Evolutionary conservation across 164 flowering plant genomes (phyloP).

Genomic region (Berberis thunbergii): DNA sequence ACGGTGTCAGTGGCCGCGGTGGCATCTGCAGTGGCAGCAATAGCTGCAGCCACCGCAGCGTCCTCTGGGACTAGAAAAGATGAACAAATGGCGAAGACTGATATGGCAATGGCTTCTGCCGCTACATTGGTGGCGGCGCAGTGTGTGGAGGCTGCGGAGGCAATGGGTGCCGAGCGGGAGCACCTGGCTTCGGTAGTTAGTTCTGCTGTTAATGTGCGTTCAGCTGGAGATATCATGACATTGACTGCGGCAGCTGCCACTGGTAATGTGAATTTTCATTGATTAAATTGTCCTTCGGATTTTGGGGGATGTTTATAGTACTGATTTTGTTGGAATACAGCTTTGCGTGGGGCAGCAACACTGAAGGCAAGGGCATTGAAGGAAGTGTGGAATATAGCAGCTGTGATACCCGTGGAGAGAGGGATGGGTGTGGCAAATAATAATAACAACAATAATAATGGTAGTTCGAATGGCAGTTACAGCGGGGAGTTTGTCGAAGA

Average conservation of each 20-base stretch:
- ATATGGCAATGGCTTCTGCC: constrained; percentile 93
- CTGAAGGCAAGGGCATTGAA: constrained; percentile 87
- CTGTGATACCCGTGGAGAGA: constrained; percentile 79
- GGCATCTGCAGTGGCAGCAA: constrained; percentile 89
- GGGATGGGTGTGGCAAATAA: constrained; percentile 28
- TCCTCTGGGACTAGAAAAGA: constrained; percentile 60
- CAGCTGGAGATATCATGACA: constrained; percentile 89
- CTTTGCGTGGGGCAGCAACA: constrained; percentile 90
- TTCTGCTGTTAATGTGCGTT: constrained; percentile 86
- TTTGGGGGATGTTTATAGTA: neutral
- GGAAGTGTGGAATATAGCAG: constrained; percentile 94
- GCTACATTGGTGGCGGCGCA: constrained; percentile 95
- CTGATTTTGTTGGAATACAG: constrained; percentile 22
- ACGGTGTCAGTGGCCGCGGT: constrained; percentile 92
- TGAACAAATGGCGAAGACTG: constrained; percentile 75
- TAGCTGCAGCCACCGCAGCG: constrained; percentile 87
- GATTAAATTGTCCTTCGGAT: neutral
- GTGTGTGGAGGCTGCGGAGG: constrained; percentile 93
- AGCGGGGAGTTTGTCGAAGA: constrained; percentile 82
- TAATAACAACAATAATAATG: constrained; percentile 19
- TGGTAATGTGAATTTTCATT: constrained; percentile 29
- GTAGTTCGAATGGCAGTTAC: constrained; percentile 40
- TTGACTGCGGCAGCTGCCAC: constrained; percentile 95
- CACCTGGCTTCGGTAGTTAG: constrained; percentile 73
- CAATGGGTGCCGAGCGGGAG: constrained; percentile 92